phyloP scores from a whole-genome alignment of 352 stramenopile genomes.

The Pythium folliculosum region DNA sequence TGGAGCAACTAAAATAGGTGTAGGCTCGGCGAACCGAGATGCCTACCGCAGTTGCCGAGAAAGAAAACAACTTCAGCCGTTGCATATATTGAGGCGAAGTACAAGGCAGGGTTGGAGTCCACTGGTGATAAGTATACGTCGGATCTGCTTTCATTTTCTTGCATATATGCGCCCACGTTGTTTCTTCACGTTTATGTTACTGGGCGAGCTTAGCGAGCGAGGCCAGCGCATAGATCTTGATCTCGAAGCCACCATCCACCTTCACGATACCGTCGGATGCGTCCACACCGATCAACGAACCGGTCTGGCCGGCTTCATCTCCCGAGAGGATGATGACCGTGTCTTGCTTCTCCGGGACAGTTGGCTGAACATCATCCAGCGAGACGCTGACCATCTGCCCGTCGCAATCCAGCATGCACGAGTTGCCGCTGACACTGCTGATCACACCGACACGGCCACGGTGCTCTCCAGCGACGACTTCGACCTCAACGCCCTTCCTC shows the following conservation, averaged over 20 bases:
- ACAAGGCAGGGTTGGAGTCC: neutral
- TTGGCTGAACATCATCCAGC: conserved; percentile 69
- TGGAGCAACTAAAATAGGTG: conserved; percentile 14
- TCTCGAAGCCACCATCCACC: conserved; percentile 86
- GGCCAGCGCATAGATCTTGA: conserved; percentile 88
- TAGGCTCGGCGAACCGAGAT: neutral
- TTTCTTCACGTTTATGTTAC: conserved; percentile 43
- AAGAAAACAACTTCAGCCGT: conserved; percentile 18
- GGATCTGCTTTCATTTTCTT: conserved; percentile 9
- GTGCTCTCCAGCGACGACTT: conserved; percentile 70
- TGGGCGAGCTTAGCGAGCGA: conserved; percentile 84
- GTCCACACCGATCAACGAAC: conserved; percentile 87
- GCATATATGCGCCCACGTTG: conserved; percentile 11
- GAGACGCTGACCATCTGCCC: conserved; percentile 68
- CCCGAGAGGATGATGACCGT: conserved; percentile 87
- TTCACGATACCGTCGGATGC: conserved; percentile 87
- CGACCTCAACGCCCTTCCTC: conserved; percentile 86
- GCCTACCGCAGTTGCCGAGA: neutral
- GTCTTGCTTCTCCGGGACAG: conserved; percentile 85
- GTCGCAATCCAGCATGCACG: conserved; percentile 82
- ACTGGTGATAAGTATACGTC: conserved; percentile 9
- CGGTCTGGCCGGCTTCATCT: conserved; percentile 83
- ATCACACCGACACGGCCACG: conserved; percentile 75
- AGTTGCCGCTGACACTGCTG: conserved; percentile 62
- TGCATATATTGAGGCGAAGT: conserved; percentile 21